Evolutionary conservation across 2,329 filamentous ascomycete genomes (phyloP).

Genomic region (Alternaria metachromatica): DNA sequence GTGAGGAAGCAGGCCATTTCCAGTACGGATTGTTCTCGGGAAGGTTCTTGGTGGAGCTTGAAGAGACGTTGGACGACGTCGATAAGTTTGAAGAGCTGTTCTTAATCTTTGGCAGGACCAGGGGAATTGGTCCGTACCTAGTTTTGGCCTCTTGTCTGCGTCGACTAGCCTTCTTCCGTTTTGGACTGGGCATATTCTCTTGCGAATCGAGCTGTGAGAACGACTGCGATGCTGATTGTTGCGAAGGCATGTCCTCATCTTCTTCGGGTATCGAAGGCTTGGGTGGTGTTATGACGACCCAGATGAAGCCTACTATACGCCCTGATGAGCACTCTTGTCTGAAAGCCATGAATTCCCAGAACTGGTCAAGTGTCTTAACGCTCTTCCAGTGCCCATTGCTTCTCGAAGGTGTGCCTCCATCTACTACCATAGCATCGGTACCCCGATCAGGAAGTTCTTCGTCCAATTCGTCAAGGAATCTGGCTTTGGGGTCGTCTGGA

Average conservation of each 20-base stretch:
- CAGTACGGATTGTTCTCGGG: constrained; percentile 68
- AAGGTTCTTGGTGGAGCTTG: constrained; percentile 46
- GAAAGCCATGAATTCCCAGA: constrained; percentile 99
- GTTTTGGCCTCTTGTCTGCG: constrained; percentile 32
- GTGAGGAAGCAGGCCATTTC: constrained; percentile 66
- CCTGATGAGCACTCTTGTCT: constrained; percentile 95
- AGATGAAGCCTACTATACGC: constrained; percentile 89
- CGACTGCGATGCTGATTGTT: constrained; percentile 26
- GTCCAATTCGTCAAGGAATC: constrained; percentile 88
- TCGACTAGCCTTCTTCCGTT: constrained; percentile 22
- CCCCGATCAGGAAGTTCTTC: constrained; percentile 72
- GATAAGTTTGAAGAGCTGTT: constrained; percentile 50
- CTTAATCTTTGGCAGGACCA: constrained; percentile 71
- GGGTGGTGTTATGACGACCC: constrained; percentile 80
- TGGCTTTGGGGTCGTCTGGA: constrained; percentile 92
- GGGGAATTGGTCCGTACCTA: constrained; percentile 64
- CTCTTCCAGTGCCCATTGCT: constrained; percentile 80
- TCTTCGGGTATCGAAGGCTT: constrained; percentile 44
- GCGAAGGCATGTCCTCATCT: constrained; percentile 36
- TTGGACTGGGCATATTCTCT: constrained; percentile 19
- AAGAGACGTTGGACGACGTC: constrained; percentile 58
- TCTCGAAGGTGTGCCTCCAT: constrained; percentile 52
- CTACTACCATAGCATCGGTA: constrained; percentile 39
- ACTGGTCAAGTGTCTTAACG: constrained; percentile 82
- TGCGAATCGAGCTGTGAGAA: constrained; percentile 26